These are phyloP conservation scores for Phytophthora pinifolia DNA, from an alignment of 352 stramenopile species.

Conservation along the genomic window DNA sequence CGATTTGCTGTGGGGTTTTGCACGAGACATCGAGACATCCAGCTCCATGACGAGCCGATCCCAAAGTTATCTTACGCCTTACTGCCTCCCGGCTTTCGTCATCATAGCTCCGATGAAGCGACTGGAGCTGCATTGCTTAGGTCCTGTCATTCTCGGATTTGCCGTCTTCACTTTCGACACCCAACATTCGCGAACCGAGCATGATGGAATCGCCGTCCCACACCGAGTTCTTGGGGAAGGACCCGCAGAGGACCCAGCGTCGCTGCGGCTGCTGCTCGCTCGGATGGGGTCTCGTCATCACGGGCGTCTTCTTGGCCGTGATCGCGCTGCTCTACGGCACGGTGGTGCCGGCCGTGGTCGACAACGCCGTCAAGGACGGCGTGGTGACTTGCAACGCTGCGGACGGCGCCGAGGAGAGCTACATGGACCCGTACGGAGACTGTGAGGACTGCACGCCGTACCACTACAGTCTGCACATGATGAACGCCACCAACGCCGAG, in stretches of 20 bases:
- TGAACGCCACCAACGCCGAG: slow-evolving; percentile 46
- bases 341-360: slow-evolving; percentile 41
- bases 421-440: slow-evolving; percentile 52
- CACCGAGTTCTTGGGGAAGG: slow-evolving; percentile 27
- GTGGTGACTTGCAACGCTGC: slow-evolving; percentile 43
- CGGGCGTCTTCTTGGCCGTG: slow-evolving; percentile 37
- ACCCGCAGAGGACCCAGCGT: slow-evolving; percentile 1
- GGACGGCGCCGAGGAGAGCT: slow-evolving; percentile 40
- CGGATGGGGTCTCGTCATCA: slow-evolving; percentile 37
- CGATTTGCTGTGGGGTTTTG: slow-evolving; percentile 12
- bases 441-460: slow-evolving; percentile 65
- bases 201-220: slow-evolving; percentile 23
- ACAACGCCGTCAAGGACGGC: slow-evolving; percentile 43
- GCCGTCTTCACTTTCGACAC: slow-evolving; percentile 13
- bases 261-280: slow-evolving; percentile 40
- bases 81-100: slow-evolving; percentile 8
- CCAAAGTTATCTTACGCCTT: slow-evolving; percentile 15
- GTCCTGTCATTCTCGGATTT: slow-evolving; percentile 24
- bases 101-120: slow-evolving; percentile 6
- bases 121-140: slow-evolving; percentile 4
- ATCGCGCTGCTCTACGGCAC: slow-evolving; percentile 49
- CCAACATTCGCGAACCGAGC: background rate
- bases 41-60: slow-evolving; percentile 20
- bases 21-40: too few relatives aligned
- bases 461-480: slow-evolving; percentile 51